Evolutionary conservation across 2,329 filamentous ascomycete genomes (phyloP).

Genomic region (Xylaria sp.): DNA sequence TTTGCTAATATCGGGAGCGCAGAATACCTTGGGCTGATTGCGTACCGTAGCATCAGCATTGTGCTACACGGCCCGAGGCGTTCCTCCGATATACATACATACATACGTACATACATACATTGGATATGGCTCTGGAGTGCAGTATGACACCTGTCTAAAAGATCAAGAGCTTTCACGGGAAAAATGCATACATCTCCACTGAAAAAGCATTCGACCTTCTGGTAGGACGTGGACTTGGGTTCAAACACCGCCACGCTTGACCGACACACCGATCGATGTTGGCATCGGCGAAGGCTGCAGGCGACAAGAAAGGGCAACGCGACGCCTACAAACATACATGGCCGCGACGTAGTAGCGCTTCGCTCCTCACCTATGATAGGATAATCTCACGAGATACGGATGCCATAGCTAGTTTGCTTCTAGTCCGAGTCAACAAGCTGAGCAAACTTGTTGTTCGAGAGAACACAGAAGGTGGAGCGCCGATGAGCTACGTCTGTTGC

Average conservation of each 20-base stretch:
- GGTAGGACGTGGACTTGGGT: not conserved
- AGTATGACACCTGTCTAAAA: constrained; percentile 8
- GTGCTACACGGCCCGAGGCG: constrained; percentile 1
- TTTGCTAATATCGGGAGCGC: not conserved
- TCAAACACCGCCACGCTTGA: not conserved
- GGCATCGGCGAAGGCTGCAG: not conserved
- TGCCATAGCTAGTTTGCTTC: not conserved
- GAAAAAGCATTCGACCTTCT: not conserved
- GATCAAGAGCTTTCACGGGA: not conserved
- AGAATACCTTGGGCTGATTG: not conserved
- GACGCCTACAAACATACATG: not conserved
- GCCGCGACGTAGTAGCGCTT: not conserved
- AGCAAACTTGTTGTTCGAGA: not conserved
- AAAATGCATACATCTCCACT: not conserved
- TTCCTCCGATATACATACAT: too few species aligned
- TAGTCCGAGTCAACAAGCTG: not conserved
- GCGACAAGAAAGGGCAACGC: not conserved
- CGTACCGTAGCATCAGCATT: constrained; percentile 3
- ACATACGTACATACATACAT: too few species aligned
- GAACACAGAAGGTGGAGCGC: not conserved
- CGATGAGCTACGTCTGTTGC: not conserved
- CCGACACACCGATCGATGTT: not conserved
- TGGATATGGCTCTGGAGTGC: constrained; percentile 9
- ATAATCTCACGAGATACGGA: not conserved
- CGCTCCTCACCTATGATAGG: not conserved